Evolutionary conservation across 1,139 yeast genomes (phyloP), one percentile per base, ranked within the genome.

Genomic region (Yamadazyma diddensiae): DNA sequence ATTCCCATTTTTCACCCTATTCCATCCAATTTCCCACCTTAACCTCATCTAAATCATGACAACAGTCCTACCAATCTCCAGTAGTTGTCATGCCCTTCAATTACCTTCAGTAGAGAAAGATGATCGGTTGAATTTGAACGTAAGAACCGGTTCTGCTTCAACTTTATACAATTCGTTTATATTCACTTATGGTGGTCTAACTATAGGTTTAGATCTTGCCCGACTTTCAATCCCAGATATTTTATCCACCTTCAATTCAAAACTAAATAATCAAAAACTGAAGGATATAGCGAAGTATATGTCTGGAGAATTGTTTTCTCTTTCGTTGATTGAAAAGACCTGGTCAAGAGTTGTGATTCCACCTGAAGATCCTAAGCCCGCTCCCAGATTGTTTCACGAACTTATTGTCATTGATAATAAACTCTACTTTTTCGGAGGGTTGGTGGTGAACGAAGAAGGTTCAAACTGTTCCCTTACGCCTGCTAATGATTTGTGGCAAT

Each of bases 121-220:
- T 43, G 70, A 68, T 36, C 51, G 78, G 12, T 51, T 64, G 31
- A 64, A 71, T 39, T 58, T 82, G 39, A 77, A 73, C 38, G 73
- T 72, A 26, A 64, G 90, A 38, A 79, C 86, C 1, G 92, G 92
- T 9, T 73, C 85, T 2, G 77, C 86, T 1, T 59, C 79, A 3
- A 62, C 73, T 2, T 61, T 79, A 11, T 65, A 70, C 31, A 72
- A 78, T 43, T 80, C 88, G 11, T 61, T 77, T 34, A 65, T 82
- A 2, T 70, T 77, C 30, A 77, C 77, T 0, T 75, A 68, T 48
- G 90, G 88, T n/a, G 92, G 92, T 0, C 54, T 79, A n/a, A 72
- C 79, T 1, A 57, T 77, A 15, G 83, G 82, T 1, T 48, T 80
- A 16, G 76, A 73, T 28, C 50, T 81, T 16, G 44, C 37, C n/a